Base-by-base conservation (phyloP, 176 grass and related monocot genomes). In the Bromus sterilis region DNA sequence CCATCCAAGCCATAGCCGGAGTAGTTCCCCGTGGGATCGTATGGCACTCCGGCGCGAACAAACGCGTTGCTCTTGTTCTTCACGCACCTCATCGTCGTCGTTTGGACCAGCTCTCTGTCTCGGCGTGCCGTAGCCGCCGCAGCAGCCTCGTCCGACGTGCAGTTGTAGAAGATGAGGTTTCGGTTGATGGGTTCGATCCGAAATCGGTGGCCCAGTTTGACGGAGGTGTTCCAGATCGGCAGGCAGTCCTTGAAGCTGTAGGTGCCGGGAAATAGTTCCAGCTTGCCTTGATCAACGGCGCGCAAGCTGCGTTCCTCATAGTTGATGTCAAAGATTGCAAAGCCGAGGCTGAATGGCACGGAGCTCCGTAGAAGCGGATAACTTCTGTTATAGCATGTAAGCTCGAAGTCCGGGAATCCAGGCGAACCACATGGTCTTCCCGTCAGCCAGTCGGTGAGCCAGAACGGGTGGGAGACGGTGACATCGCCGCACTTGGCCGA, bases 281-380 rank as follows among this genome's bases (percentile, higher is more conserved):
- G 6, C 4, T 76, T 76, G 1, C 2, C 0, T 0, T 0, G 0
- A 18, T 76, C 74, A 9, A 57, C 0, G 3, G 13, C 73, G 31
- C 0, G 49, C 49, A 76, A 3, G 2, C 6, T 26, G 7, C 74
- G 2, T 1, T 26, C 6, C 2, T 1, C 1, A 0, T 76, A 76
- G 0, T 31, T 25, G 0, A 62, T 18, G 0, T 32, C 0, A 0
- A 9, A 0, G 28, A 62, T 62, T 15, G 28, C 28, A 31, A 16
- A 62, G 6, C 59, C 28, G 0, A 0, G 0, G 18, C 0, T 53
- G 6, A 0, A 0, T 4, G 2, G 11, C 14, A 14, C 59, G 0
- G 2, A 62, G 28, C 59, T 31, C 14, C 1, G 26, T 8, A 62
- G 0, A 8, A 16, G 0, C 0, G 59, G 59, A 3, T 21, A 8